Conservation (phyloP, 768 basidiomycete genomes). For the Hygrophorus russula region DNA sequence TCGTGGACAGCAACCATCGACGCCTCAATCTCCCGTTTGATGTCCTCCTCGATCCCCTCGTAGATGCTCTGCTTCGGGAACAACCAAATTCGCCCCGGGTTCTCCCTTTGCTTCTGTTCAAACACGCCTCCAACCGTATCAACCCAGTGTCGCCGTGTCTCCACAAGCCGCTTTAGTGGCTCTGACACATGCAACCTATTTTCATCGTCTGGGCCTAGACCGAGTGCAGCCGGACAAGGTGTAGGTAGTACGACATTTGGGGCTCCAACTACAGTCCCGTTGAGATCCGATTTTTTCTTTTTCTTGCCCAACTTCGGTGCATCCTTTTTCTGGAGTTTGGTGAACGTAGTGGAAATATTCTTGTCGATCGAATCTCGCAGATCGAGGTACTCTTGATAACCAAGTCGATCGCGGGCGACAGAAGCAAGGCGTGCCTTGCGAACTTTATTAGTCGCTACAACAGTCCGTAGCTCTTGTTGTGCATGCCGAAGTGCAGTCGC, state of each 20-base stretch:
- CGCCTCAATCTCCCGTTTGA: conserved; percentile 21
- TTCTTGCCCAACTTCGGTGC: conserved; percentile 68
- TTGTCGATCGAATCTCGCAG: conserved; percentile 79
- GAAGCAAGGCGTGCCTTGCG: conserved; percentile 62
- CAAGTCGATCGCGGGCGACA: conserved; percentile 79
- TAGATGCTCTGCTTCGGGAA: conserved; percentile 68
- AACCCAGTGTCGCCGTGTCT: conserved; percentile 71
- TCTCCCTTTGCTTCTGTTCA: conserved; percentile 54
- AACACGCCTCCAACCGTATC: conserved; percentile 66
- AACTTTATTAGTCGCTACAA: conserved; percentile 74
- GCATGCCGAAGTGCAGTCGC: conserved; percentile 83
- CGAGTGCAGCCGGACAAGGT: conserved; percentile 62
- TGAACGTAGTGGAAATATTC: conserved; percentile 62
- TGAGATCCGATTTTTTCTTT: conserved; percentile 43
- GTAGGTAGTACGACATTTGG: conserved; percentile 18
- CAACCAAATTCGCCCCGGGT: conserved; percentile 67
- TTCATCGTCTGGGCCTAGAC: conserved; percentile 58
- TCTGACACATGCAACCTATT: conserved; percentile 52
- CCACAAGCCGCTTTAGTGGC: conserved; percentile 59
- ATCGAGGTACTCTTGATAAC: conserved; percentile 86
- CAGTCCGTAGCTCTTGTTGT: conserved; percentile 67
- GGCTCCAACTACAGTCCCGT: conserved; percentile 18
- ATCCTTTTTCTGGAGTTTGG: conserved; percentile 77
- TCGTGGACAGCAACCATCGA: conserved; percentile 15
- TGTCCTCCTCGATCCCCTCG: conserved; percentile 60